These are phyloP conservation scores for Scytalidium sp. DNA, from an alignment of 2,329 filamentous ascomycete species.

Conservation along the genomic window DNA sequence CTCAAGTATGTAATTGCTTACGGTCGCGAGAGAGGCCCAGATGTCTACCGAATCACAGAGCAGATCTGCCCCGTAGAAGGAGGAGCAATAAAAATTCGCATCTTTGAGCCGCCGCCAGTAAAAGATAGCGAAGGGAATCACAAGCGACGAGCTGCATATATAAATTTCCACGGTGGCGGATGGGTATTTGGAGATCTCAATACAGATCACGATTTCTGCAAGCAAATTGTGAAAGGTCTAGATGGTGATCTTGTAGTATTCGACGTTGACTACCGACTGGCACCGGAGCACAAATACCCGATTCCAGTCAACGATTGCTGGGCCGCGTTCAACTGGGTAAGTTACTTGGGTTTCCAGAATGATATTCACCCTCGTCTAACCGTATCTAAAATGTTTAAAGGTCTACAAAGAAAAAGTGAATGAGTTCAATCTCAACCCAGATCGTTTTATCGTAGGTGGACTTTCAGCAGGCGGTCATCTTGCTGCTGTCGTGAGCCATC, in stretches of 20 bases:
- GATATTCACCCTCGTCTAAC: too few relatives aligned
- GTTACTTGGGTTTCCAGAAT: conserved; percentile 1
- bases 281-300: conserved; percentile 44
- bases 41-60: conserved; percentile 35
- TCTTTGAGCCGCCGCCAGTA: too few relatives aligned
- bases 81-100: conserved; percentile 36
- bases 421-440: conserved; percentile 16
- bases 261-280: conserved; percentile 40
- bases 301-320: conserved; percentile 39
- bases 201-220: conserved; percentile 37
- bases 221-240: conserved; percentile 30
- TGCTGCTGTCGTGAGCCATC: conserved; percentile 13
- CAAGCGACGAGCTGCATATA: conserved; percentile 34
- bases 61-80: conserved; percentile 35
- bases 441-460: conserved; percentile 15
- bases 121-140: too few relatives aligned
- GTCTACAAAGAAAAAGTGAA: neutral
- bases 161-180: conserved; percentile 29
- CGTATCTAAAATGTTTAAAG: neutral
- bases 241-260: conserved; percentile 37
- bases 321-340: conserved; percentile 41
- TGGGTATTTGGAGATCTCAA: conserved; percentile 40
- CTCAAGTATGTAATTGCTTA: conserved; percentile 30
- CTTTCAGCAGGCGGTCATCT: conserved; percentile 16
- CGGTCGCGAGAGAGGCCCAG: conserved; percentile 31